phyloP scores from a whole-genome alignment of 1,284 basidiomycete species.

The Volvariella surrecta region DNA sequence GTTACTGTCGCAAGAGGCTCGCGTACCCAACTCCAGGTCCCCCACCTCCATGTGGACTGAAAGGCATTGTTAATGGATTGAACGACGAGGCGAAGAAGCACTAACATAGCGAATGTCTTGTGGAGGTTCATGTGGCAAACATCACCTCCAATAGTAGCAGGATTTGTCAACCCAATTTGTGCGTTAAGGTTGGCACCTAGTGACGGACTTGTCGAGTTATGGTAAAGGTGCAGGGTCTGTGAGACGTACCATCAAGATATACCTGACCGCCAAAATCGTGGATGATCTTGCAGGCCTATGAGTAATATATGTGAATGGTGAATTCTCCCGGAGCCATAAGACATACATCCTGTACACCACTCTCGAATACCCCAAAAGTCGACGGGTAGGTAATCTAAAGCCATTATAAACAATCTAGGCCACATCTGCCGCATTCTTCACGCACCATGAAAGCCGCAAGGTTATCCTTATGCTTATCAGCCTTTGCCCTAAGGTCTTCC shows the following conservation, averaged over 20 bases:
- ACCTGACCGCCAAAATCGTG: conserved; percentile 97
- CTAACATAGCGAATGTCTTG: conserved; percentile 90
- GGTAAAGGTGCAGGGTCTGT: not conserved
- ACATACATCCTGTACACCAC: conserved; percentile 73
- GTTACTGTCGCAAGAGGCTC: not conserved
- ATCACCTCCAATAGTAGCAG: conserved; percentile 94
- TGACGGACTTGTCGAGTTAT: conserved; percentile 5
- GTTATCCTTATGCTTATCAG: conserved; percentile 85
- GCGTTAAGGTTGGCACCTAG: conserved; percentile 89
- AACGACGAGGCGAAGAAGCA: conserved; percentile 10
- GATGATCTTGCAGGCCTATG: conserved; percentile 82
- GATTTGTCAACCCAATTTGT: conserved; percentile 91
- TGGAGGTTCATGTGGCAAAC: conserved; percentile 98
- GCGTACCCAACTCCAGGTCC: conserved; percentile 87
- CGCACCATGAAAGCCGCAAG: conserved; percentile 95
- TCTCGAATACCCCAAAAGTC: conserved; percentile 96
- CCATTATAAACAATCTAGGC: no score
- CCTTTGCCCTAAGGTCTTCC: conserved; percentile 79
- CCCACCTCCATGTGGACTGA: conserved; percentile 91
- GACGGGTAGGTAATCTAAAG: conserved; percentile 85
- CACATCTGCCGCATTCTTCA: conserved; percentile 5
- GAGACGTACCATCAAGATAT: conserved; percentile 75
- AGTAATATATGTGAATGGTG: conserved; percentile 1
- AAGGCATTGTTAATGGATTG: conserved; percentile 9
- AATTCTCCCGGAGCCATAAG: not conserved